Evolutionary conservation across 1,284 basidiomycete species (phyloP), one percentile per base, ranked within the genome.

Genomic region (Wolfiporia cocos): DNA sequence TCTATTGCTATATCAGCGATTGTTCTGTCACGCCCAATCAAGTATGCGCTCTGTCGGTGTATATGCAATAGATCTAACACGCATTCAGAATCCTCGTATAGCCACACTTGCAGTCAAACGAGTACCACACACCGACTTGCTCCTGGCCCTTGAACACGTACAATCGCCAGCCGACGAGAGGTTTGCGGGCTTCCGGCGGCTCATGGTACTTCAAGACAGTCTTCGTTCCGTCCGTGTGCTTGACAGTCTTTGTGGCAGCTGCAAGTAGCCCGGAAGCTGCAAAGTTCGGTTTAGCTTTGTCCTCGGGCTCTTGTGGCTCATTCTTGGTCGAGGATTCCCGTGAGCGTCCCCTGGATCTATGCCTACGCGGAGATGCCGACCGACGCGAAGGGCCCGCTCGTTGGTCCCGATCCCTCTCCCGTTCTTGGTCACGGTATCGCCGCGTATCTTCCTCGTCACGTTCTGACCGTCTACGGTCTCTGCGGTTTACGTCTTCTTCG

Each of bases 141-240:
- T 96, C 91, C 40, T 77, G 78, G 18, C 89, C 93, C 63, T 97
- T 97, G 74, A 98, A 99, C 30, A 97, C 93, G 61, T 98, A 99
- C 48, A 99, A 58, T 56, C 96, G 74, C 96, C 96, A 99, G 18
- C 86, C 87, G 29, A 86, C 66, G 2, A 74, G 67, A 3, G 96
- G 95, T 58, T 94, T 96, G 50, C 94, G 73, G 19, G 96, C 96
- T 70, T 99, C 96, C 2, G 95, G 92, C 10, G 96, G 96, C 63
- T 99, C 96, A 54, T 98, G 95, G 61, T 99, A 99, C 64, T 99
- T 99, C 47, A 99, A 70, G 30, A 95, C 80, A 1, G 94, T 90
- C 43, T 84, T 92, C 41, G 79, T 81, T 9, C 87, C 85, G 54
- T 88, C 81, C 6, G 67, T 64, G 24, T 76, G 73, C 54, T 81